Evolutionary conservation across 1,284 basidiomycete species (phyloP).

Genomic region (Ustilago xerochloae): DNA sequence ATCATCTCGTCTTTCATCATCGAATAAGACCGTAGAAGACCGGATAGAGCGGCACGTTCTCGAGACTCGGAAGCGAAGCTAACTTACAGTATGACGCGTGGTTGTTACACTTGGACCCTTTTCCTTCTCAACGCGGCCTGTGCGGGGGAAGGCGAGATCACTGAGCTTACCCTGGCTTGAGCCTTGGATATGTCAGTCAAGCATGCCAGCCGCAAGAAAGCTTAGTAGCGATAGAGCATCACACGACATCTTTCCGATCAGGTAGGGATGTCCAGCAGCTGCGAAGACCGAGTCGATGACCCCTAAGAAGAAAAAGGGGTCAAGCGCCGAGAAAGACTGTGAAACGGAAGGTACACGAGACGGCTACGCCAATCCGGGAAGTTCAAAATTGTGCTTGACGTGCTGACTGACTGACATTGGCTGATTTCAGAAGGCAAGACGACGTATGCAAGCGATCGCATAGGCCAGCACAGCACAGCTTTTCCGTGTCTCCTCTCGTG

Average conservation of each 20-base stretch:
- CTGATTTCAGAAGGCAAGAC: too few species aligned
- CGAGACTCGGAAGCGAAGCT: neutral
- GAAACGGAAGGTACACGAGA: neutral
- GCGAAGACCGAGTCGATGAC: neutral
- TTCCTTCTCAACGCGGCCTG: neutral
- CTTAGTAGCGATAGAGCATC: too few species aligned
- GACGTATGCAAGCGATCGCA: neutral
- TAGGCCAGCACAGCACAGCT: neutral
- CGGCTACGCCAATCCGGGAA: neutral
- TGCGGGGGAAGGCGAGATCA: too few species aligned
- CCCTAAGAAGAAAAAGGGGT: neutral
- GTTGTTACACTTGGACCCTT: neutral
- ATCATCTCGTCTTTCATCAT: neutral
- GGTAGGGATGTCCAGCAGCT: neutral
- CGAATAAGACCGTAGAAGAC: too few species aligned
- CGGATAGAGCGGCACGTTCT: neutral
- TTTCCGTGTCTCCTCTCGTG: neutral
- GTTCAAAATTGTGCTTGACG: neutral
- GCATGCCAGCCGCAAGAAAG: too few species aligned
- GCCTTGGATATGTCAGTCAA: too few species aligned
- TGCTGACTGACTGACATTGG: neutral
- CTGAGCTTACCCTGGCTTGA: too few species aligned
- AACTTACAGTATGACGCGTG: conserved; percentile 2
- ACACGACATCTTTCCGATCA: too few species aligned
- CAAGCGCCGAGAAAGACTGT: neutral